Base-by-base conservation (phyloP, 164 flowering plant species). In the Nymphaea colorata region DNA sequence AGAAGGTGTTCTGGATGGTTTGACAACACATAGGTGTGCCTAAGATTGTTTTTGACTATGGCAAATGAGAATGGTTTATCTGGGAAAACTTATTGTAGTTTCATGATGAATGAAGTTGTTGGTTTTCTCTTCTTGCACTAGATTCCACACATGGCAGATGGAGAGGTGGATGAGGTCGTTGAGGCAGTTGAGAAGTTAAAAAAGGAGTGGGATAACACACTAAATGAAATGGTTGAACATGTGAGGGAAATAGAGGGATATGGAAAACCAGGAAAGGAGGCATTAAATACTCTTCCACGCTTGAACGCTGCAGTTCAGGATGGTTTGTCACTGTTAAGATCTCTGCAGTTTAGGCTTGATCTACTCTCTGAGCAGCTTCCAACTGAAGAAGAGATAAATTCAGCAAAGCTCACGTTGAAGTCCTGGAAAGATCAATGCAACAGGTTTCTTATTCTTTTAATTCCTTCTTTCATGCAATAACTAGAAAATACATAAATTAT, bases 261-360 rank as follows among this genome's bases (percentile, higher is more conserved):
- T 68, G 94, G 92, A 2, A 79, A 76, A 78, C 72, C 82, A 7
- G 70, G 71, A 45, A 66, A 67, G 3, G 74, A 76, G 62, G 85
- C 81, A 70, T 79, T 70, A 41, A 81, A 74, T 76, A 86, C 96
- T 44, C 84, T 86, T 64, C 94, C 83, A 0, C 82, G 96, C 81
- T 79, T 93, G 77, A 91, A 91, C 66, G 93, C 87, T 15, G 75
- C 90, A 42, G 93, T 94, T 2, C 97, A 91, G 67, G 98, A 93
- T 73, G 87, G 87, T 15, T 67, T 93, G 75, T 77, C 84, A 44
- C 41, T 78, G 65, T 86, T 91, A 8, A 71, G 80, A 41, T 85
- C 94, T 1, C 64, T 88, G 73, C 86, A 84, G 43, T 87, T 88
- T 72, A 73, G 83, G 71, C 88, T 93, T 62, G 98, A 93, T 81